Evolutionary conservation across 164 flowering plant species (phyloP), one percentile per base, ranked within the genome.

Genomic region (Liquidambar formosana): DNA sequence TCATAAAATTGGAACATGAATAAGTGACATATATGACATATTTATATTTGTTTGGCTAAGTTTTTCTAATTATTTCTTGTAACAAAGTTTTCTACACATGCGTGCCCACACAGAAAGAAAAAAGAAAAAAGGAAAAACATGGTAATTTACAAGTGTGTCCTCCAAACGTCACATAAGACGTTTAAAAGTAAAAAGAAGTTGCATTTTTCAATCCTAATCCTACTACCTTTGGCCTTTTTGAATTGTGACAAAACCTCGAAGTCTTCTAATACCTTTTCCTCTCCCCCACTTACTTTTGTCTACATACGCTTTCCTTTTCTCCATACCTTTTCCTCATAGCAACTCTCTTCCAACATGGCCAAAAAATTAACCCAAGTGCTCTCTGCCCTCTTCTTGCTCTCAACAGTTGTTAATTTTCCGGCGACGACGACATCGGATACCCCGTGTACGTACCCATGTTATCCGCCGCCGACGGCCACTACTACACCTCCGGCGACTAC

Each of bases 361-460:
- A 2, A 38, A 12, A 64, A 63, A 14, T 52, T 33, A 26, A 64
- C 57, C 67, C 65, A 52, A 19, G 28, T 64, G 25, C 72, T 68
- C 73, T 72, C 69, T 16, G 19, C 72, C 22, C 65, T 74, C 47
- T 54, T 70, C 61, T 43, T 76, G 51, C 19, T 47, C 63, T 63
- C 69, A 33, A 28, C 70, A 43, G 19, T 79, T 61, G 62, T 75
- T 57, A 53, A 47, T 48, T 71, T 68, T 65, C 76, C 65, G 28
- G 26, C 53, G 12, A 23, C 33, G 5, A 69, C 73, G 18, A 63
- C 44, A n/a, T 54, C 79, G 10, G 79, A 82, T 19, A 16, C 41
- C 27, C 21, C 41, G 3, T 80, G 85, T 57, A 79, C 71, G 1
- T 82, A 81, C 57, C 83, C 85, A 1, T 80, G 85, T 63, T 76